These are phyloP conservation scores for Vigna reflexopilosa DNA, from an alignment of 306 rosid genomes.

Conservation along the genomic window DNA sequence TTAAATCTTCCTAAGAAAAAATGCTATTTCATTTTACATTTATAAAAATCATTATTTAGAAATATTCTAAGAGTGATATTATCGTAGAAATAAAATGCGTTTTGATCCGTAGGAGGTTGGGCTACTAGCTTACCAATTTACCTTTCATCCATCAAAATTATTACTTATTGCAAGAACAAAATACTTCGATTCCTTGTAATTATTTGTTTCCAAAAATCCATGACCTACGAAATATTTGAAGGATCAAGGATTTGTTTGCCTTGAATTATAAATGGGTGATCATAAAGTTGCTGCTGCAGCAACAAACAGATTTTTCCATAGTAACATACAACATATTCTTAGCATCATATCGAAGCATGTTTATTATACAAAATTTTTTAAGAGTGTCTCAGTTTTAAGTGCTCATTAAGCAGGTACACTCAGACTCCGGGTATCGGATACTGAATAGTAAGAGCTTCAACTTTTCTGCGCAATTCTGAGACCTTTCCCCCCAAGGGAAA, in stretches of 20 bases:
- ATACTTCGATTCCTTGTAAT: neutral
- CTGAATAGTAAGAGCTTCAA: slow-evolving; percentile 79
- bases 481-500: slow-evolving; percentile 63
- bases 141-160: neutral
- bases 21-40: neutral
- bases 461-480: slow-evolving; percentile 67
- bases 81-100: neutral
- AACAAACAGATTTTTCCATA: neutral
- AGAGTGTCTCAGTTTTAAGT: slow-evolving; percentile 21
- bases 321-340: slow-evolving; percentile 2
- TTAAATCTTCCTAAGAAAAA: neutral
- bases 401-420: slow-evolving; percentile 29
- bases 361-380: slow-evolving; percentile 38
- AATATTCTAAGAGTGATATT: neutral
- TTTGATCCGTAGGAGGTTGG: neutral
- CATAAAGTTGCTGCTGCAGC: neutral
- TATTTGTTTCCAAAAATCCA: neutral
- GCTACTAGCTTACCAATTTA: neutral
- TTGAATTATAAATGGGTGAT: neutral
- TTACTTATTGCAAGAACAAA: neutral
- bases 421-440: slow-evolving; percentile 88
- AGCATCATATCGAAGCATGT: slow-evolving; percentile 18
- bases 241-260: neutral
- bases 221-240: neutral
- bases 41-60: neutral